These are phyloP conservation scores for Arthroderma sp. DNA, from an alignment of 2,329 filamentous ascomycete genomes.

Conservation along the genomic window DNA sequence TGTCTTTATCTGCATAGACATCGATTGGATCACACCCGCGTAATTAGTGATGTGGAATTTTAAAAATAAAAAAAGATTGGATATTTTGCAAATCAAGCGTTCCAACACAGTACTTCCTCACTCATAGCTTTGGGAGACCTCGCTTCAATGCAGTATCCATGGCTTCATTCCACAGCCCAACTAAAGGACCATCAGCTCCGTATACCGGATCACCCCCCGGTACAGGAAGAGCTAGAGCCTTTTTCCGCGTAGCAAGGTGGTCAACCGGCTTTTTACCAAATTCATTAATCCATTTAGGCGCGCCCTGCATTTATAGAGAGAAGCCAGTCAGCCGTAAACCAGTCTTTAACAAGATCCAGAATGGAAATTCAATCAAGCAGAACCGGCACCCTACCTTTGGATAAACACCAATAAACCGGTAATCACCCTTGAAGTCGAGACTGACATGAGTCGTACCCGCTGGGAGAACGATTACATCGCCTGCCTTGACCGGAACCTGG, in stretches of 20 bases:
- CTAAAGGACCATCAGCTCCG: constrained; percentile 11
- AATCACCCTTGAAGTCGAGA: constrained; percentile 17
- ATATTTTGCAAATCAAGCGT: too few species aligned
- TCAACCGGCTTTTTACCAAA: constrained; percentile 13
- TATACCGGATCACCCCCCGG: constrained; percentile 14
- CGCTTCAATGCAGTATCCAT: not conserved
- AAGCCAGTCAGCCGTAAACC: not conserved
- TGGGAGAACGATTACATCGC: constrained; percentile 25
- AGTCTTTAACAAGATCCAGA: not conserved
- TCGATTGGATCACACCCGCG: too few species aligned
- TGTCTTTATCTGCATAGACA: too few species aligned
- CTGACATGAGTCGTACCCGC: constrained; percentile 24
- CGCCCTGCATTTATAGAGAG: constrained; percentile 7
- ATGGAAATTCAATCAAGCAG: not conserved
- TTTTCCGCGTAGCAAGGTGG: constrained; percentile 5
- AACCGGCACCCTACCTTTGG: constrained; percentile 16
- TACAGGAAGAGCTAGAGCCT: constrained; percentile 11
- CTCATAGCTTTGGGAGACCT: too few species aligned
- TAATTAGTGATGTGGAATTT: too few species aligned
- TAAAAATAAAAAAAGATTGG: too few species aligned
- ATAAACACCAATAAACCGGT: constrained; percentile 25
- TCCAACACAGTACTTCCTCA: too few species aligned
- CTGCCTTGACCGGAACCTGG: constrained; percentile 13
- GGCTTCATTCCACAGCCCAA: constrained; percentile 11
- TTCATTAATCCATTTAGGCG: constrained; percentile 14